These are phyloP conservation scores for Botrytis tulipae DNA, from an alignment of 2,329 filamentous ascomycete species.

Conservation along the genomic window DNA sequence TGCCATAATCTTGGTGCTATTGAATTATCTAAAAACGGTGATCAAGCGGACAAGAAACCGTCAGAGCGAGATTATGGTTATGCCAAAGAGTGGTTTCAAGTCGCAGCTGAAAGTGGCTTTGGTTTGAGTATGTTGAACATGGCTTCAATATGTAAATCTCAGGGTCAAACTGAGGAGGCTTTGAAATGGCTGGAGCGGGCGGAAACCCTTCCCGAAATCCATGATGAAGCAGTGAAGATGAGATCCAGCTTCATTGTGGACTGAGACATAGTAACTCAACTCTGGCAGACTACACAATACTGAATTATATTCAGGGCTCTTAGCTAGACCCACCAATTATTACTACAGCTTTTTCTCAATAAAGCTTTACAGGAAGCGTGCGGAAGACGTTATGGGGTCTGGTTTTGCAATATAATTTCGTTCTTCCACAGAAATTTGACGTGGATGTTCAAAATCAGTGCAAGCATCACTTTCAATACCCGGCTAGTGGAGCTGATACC, in stretches of 20 bases:
- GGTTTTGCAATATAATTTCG: neutral
- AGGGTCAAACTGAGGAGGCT: conserved; percentile 27
- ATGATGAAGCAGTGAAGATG: conserved; percentile 1
- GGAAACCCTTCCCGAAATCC: conserved; percentile 7
- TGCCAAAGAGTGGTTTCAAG: conserved; percentile 36
- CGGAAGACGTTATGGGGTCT: neutral
- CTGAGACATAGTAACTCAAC: neutral
- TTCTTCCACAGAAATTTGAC: neutral
- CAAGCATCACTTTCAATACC: neutral
- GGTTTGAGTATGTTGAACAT: conserved; percentile 35
- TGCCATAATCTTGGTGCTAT: conserved; percentile 35
- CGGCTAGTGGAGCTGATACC: neutral
- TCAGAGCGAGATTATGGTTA: conserved; percentile 31
- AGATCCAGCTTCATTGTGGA: neutral
- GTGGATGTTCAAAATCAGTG: neutral
- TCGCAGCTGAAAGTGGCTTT: conserved; percentile 33
- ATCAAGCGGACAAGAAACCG: conserved; percentile 14
- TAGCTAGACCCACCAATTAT: neutral
- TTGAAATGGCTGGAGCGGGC: conserved; percentile 32
- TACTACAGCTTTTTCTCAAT: neutral
- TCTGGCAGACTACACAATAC: neutral
- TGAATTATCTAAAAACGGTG: conserved; percentile 28
- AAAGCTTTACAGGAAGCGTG: neutral
- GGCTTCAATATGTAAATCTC: conserved; percentile 31
- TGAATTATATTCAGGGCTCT: neutral